Evolutionary conservation across 2,329 filamentous ascomycete species (phyloP).

Genomic region (Hortaea werneckii): DNA sequence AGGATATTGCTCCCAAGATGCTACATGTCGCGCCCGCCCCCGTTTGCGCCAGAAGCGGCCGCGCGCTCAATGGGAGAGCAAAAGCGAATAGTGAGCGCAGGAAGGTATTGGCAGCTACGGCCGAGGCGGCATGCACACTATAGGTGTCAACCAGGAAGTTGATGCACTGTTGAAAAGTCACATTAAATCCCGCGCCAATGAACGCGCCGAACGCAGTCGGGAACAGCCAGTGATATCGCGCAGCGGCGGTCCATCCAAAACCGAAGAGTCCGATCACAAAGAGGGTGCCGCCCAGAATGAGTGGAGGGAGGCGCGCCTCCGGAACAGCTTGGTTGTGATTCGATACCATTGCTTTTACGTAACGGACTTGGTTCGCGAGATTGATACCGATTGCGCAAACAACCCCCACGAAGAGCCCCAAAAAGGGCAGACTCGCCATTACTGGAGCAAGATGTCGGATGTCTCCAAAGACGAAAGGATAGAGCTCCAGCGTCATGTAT

Average conservation of each 20-base stretch:
- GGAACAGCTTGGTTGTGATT: slow-evolving; percentile 26
- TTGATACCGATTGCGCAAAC: slow-evolving; percentile 32
- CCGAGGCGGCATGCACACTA: slow-evolving; percentile 35
- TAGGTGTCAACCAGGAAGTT: slow-evolving; percentile 35
- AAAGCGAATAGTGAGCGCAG: slow-evolving; percentile 34
- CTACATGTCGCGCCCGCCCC: slow-evolving; percentile 34
- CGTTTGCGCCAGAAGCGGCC: slow-evolving; percentile 32
- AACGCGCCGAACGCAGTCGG: slow-evolving; percentile 33
- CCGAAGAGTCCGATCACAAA: slow-evolving; percentile 29
- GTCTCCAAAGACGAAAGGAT: slow-evolving; percentile 38
- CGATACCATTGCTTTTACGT: slow-evolving; percentile 28
- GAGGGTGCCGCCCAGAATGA: slow-evolving; percentile 35
- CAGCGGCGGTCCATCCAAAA: slow-evolving; percentile 28
- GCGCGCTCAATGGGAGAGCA: slow-evolving; percentile 26
- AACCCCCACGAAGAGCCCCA: slow-evolving; percentile 36
- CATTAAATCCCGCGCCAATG: slow-evolving; percentile 38
- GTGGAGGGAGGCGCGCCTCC: slow-evolving; percentile 33
- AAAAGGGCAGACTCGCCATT: slow-evolving; percentile 36
- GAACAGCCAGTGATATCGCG: slow-evolving; percentile 31
- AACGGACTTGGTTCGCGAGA: slow-evolving; percentile 39
- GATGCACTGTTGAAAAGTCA: slow-evolving; percentile 40
- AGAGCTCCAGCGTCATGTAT: slow-evolving; percentile 38
- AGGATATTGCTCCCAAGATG: slow-evolving; percentile 33
- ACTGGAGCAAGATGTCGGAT: slow-evolving; percentile 34
- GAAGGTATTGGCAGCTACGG: slow-evolving; percentile 41